A percentile compares a stretch with the other conserved stretches of the same genome.
Evolutionary conservation across 2,329 filamentous ascomycete species (phyloP).

Genomic region (Hortaea sp.): DNA sequence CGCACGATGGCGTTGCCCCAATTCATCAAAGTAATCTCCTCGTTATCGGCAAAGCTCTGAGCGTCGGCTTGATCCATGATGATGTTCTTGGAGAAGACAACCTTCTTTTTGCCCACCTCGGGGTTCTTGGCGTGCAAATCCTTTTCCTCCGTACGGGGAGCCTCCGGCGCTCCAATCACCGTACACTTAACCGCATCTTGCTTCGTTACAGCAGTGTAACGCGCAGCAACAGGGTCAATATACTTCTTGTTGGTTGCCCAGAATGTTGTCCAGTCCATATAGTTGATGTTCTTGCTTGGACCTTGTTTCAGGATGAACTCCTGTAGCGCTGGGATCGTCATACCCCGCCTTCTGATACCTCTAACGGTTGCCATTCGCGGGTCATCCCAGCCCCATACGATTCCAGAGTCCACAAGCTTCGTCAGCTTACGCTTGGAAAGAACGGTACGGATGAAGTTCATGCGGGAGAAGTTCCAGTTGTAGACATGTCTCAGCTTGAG

Average conservation of each 20-base stretch:
- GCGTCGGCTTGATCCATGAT: conserved; percentile 82
- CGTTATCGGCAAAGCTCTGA: conserved; percentile 66
- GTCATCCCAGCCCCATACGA: conserved; percentile 78
- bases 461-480: conserved; percentile 76
- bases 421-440: conserved; percentile 80
- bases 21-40: conserved; percentile 93
- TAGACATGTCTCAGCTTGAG: conserved; percentile 65
- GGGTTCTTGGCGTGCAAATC: conserved; percentile 86
- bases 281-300: conserved; percentile 72
- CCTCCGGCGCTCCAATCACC: conserved; percentile 22
- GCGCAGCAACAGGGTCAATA: conserved; percentile 39
- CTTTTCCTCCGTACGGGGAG: conserved; percentile 57
- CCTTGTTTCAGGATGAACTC: conserved; percentile 81
- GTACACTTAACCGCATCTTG: conserved; percentile 51
- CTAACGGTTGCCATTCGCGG: conserved; percentile 78
- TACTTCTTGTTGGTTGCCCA: conserved; percentile 46
- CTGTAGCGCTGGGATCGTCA: conserved; percentile 67
- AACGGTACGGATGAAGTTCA: conserved; percentile 77
- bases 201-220: conserved; percentile 50
- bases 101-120: conserved; percentile 74
- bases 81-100: conserved; percentile 64
- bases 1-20: conserved; percentile 86
- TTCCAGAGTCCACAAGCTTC: conserved; percentile 66
- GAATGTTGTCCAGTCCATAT: conserved; percentile 68
- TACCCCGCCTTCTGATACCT: conserved; percentile 65